Evolutionary conservation across 208 protist species (phyloP).

Genomic region (Tritrichomonas foetus): DNA sequence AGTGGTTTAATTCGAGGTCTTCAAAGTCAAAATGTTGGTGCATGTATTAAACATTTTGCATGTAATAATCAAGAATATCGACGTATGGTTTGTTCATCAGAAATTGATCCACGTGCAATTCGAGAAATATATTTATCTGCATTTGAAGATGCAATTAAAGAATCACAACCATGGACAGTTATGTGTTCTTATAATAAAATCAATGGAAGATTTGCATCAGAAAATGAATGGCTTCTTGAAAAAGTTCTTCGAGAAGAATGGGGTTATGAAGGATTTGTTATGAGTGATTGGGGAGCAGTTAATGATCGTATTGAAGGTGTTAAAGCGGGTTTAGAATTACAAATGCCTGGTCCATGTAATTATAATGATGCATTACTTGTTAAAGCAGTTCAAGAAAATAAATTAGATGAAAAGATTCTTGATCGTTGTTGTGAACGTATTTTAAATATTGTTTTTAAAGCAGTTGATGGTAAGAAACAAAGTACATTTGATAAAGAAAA

Average conservation of each 20-base stretch:
- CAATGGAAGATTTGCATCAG: conserved; percentile 45
- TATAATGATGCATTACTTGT: background rate
- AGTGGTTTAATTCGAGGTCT: conserved; percentile 49
- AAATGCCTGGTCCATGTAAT: background rate
- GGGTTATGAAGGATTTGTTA: conserved; percentile 50
- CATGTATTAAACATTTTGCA: conserved; percentile 58
- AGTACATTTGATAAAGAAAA: background rate
- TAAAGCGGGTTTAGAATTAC: conserved; percentile 40
- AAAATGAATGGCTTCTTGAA: conserved; percentile 41
- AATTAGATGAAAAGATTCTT: background rate
- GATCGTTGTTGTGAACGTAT: background rate
- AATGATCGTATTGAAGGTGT: background rate
- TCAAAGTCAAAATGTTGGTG: conserved; percentile 53
- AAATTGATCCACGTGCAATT: conserved; percentile 57
- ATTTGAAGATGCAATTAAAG: conserved; percentile 48
- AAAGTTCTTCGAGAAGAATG: conserved; percentile 45
- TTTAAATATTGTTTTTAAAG: background rate
- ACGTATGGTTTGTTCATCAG: conserved; percentile 42
- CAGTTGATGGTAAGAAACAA: background rate
- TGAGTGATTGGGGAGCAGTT: conserved; percentile 49
- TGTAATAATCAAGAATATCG: conserved; percentile 59
- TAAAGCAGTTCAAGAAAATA: background rate
- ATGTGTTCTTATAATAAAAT: conserved; percentile 53
- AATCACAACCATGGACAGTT: conserved; percentile 29
- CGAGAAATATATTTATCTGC: conserved; percentile 59